Conservation (phyloP, 2,329 filamentous ascomycete species). For the Tolypocladium paradoxum region DNA sequence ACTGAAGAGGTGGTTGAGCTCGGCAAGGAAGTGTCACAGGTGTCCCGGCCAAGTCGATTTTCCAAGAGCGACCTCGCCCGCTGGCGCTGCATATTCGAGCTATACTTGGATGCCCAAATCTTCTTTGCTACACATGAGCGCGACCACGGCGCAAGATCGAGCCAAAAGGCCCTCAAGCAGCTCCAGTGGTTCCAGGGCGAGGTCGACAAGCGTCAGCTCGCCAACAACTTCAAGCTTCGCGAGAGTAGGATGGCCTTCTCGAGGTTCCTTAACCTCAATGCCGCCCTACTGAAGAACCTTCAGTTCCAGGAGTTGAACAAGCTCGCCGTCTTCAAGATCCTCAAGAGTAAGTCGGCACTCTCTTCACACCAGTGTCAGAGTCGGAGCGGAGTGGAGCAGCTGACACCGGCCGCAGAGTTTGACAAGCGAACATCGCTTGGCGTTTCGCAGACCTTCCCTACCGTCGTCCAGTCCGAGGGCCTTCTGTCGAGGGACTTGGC, state of each 20-base stretch:
- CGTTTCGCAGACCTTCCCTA: conserved; percentile 52
- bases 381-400: not conserved
- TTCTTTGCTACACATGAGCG: conserved; percentile 72
- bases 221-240: conserved; percentile 52
- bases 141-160: conserved; percentile 57
- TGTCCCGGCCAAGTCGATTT: conserved; percentile 53
- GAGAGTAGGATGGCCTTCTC: conserved; percentile 55
- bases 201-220: conserved; percentile 48
- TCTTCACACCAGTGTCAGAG: not conserved
- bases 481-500: conserved; percentile 59
- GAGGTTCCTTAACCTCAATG: conserved; percentile 63
- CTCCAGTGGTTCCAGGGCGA: conserved; percentile 64
- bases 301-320: conserved; percentile 79
- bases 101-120: conserved; percentile 69
- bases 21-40: conserved; percentile 50
- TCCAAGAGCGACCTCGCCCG: conserved; percentile 57
- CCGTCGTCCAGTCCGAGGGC: conserved; percentile 44
- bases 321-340: conserved; percentile 66
- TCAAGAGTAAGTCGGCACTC: conserved; percentile 54
- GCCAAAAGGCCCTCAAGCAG: conserved; percentile 53
- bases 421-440: conserved; percentile 74
- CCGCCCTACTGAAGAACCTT: conserved; percentile 64
- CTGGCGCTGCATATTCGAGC: conserved; percentile 73
- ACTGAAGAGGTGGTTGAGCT: conserved; percentile 52
- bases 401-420: conserved; percentile 48